Evolutionary conservation across 768 basidiomycete species (phyloP), one percentile per base, ranked within the genome.

Genomic region (Pleurotus ostreatus): DNA sequence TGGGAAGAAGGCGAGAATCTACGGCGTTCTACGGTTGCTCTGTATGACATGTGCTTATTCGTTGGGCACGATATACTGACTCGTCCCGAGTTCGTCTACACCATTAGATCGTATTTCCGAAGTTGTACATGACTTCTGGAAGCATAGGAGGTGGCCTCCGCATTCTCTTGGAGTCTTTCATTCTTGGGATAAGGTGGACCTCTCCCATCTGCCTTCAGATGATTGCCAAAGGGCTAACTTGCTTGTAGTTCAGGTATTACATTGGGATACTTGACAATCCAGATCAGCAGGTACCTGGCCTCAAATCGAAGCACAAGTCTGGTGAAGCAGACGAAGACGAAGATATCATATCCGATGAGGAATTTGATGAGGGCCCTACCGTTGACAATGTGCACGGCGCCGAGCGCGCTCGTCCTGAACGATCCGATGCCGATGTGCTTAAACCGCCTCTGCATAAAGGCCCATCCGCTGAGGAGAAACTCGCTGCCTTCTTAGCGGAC

Each of bases 1-100:
- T 92, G 89, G 89, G 79, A 79, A 49, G 81, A 85, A 41, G 73
- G 71, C 2, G 88, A 90, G 65, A 68, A 74, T 47, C 68, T 76
- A 30, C 72, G 82, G 39, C 70, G 64, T 25, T 69, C 68, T 41
- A 71, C 68, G 37, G 80, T 79, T 56, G 74, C 88, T 63, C 66
- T 71, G 87, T 88, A 59, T 61, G 84, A 72, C 13, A 6, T 9
- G 3, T 11, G 9, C 30, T 34, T 34, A 34, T 11, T 11, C 11
- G 11, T 11, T 34, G 30, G 30, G 7, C 30, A 34, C 30, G 11
- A 8, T 34, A 9, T 34, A 11, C 30, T 34, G 30, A 34, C 30
- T 34, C 30, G 30, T 34, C 30, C 30, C 30, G 11, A 88, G 85
- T 51, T 69, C 66, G 46, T 59, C 70, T 8, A 65, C 79, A 16